Conservation (phyloP, 345 rosid species). For the Dipteronia dyeriana region DNA sequence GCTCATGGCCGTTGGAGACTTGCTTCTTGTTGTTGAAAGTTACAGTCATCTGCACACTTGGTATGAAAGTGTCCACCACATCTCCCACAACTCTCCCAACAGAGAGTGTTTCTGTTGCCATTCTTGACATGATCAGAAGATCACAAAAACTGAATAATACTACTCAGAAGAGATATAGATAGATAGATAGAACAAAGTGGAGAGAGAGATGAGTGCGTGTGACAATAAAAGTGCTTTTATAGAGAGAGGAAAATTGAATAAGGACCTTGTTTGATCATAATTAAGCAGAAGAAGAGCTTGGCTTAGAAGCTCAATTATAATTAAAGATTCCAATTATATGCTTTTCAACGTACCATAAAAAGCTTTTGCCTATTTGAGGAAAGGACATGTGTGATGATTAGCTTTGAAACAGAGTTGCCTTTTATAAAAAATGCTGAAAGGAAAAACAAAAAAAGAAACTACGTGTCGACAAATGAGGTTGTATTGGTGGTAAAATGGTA, state of each 20-base stretch:
- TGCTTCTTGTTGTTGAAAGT: conserved; percentile 59
- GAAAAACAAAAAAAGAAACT: neutral
- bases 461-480: too few species aligned
- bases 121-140: conserved; percentile 42
- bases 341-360: conserved; percentile 13
- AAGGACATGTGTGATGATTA: conserved; percentile 25
- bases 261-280: neutral
- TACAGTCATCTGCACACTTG: conserved; percentile 59
- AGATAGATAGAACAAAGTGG: neutral
- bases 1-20: conserved; percentile 77
- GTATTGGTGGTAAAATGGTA: too few species aligned
- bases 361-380: conserved; percentile 12
- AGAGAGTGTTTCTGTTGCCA: conserved; percentile 48
- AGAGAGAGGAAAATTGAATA: conserved; percentile 6
- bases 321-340: conserved; percentile 25
- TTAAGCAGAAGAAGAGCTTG: conserved; percentile 8
- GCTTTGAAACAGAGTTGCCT: conserved; percentile 8
- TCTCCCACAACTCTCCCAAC: conserved; percentile 80
- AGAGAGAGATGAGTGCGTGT: neutral
- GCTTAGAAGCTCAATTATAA: conserved; percentile 25
- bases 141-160: neutral
- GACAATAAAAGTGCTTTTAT: conserved; percentile 15
- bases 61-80: conserved; percentile 66
- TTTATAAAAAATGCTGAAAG: neutral
- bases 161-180: neutral